Evolutionary conservation across 805 yeast species (phyloP).

Genomic region (Torulaspora gathmanii): DNA sequence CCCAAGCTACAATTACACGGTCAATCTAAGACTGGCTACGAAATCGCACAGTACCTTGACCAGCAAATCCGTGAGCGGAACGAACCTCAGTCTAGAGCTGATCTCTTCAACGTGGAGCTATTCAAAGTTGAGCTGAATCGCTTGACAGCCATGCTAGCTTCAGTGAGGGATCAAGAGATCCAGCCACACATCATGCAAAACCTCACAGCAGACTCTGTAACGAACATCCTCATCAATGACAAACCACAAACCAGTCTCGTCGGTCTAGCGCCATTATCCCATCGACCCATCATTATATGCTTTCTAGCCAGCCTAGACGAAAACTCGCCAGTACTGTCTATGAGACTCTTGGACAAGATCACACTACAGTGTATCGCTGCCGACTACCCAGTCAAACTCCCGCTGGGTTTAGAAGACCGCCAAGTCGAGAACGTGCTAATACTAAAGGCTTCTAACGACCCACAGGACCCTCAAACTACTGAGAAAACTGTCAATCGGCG

Average conservation of each 20-base stretch:
- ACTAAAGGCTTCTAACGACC: background rate
- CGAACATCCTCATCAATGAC: background rate
- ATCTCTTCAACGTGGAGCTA: background rate
- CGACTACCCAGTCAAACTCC: background rate
- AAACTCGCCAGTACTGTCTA: background rate
- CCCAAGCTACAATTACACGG: conserved; percentile 5
- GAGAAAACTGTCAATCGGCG: background rate
- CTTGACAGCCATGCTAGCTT: background rate
- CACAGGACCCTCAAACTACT: background rate
- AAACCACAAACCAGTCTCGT: background rate
- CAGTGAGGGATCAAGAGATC: background rate
- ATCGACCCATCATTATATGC: background rate
- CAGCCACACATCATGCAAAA: conserved; percentile 4
- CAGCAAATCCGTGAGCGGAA: background rate
- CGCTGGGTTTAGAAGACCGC: background rate
- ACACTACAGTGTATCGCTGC: background rate
- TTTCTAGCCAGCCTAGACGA: background rate
- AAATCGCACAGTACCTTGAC: conserved; percentile 10
- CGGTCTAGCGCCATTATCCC: background rate
- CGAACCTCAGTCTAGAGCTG: conserved; percentile 1
- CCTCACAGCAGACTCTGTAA: background rate
- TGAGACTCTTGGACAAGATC: background rate
- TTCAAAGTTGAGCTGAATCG: background rate
- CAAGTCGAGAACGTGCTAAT: background rate
- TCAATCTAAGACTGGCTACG: conserved; percentile 8